phyloP scores from a whole-genome alignment of 805 yeast species.

The Candida pini region DNA sequence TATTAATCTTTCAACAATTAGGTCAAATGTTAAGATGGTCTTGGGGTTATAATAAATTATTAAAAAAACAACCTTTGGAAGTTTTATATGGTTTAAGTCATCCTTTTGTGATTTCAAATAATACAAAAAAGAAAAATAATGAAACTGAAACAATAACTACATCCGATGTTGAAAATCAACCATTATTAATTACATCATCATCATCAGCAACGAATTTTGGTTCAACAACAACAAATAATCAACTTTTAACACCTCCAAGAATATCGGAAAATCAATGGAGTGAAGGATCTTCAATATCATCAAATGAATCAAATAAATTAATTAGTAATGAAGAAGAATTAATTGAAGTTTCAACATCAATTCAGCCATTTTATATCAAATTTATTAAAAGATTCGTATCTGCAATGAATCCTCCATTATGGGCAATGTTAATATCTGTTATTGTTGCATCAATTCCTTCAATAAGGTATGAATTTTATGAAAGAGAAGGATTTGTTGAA shows the following conservation, averaged over 20 bases:
- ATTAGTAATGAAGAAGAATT: neutral
- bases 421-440: conserved; percentile 67
- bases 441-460: conserved; percentile 62
- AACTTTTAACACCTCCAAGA: neutral
- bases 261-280: conserved; percentile 17
- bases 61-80: conserved; percentile 43
- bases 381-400: conserved; percentile 10
- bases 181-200: neutral
- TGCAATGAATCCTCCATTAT: conserved; percentile 75
- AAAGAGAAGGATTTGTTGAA: conserved; percentile 53
- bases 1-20: conserved; percentile 73
- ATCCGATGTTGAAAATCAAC: conserved; percentile 1
- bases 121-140: too few relatives aligned
- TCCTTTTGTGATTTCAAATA: conserved; percentile 16
- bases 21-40: conserved; percentile 83
- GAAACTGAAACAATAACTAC: too few relatives aligned
- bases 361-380: neutral
- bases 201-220: neutral
- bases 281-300: conserved; percentile 23
- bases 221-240: neutral
- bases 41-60: conserved; percentile 74
- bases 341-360: neutral
- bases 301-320: conserved; percentile 8
- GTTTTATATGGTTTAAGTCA: conserved; percentile 22
- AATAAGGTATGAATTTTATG: conserved; percentile 53